A percentile compares a stretch with the other conserved stretches of the same genome.
phyloP scores from a whole-genome alignment of 352 stramenopile genomes.

The Phytophthora sp. region DNA sequence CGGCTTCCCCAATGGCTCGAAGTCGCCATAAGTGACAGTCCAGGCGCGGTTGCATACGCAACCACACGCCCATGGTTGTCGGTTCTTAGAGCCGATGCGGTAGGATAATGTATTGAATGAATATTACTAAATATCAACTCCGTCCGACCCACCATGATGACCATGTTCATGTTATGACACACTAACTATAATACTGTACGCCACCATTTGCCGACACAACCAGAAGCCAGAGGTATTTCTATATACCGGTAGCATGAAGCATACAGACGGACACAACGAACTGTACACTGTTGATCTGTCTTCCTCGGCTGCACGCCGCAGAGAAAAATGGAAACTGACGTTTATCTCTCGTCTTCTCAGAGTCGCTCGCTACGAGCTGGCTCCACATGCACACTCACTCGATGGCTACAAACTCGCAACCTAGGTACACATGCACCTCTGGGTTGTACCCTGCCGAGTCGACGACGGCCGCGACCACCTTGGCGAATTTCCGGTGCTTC shows the following conservation, averaged over 20 bases:
- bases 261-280: too few relatives aligned
- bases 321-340: not conserved
- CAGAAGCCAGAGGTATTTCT: too few relatives aligned
- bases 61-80: conserved; percentile 7
- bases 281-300: too few relatives aligned
- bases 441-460: not conserved
- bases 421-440: too few relatives aligned
- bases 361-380: not conserved
- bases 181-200: too few relatives aligned
- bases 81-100: conserved; percentile 31
- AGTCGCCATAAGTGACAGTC: conserved; percentile 17
- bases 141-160: too few relatives aligned
- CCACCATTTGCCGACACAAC: too few relatives aligned
- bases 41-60: conserved; percentile 13
- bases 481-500: not conserved
- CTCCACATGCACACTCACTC: not conserved
- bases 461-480: not conserved
- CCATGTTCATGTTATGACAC: too few relatives aligned
- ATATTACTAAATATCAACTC: too few relatives aligned
- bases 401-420: not conserved
- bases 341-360: not conserved
- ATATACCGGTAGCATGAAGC: too few relatives aligned
- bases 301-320: not conserved
- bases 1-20: conserved; percentile 15
- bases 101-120: conserved; percentile 25